These are phyloP conservation scores for Epichloe coenophiala DNA, from an alignment of 2,329 filamentous ascomycete species.

Conservation along the genomic window DNA sequence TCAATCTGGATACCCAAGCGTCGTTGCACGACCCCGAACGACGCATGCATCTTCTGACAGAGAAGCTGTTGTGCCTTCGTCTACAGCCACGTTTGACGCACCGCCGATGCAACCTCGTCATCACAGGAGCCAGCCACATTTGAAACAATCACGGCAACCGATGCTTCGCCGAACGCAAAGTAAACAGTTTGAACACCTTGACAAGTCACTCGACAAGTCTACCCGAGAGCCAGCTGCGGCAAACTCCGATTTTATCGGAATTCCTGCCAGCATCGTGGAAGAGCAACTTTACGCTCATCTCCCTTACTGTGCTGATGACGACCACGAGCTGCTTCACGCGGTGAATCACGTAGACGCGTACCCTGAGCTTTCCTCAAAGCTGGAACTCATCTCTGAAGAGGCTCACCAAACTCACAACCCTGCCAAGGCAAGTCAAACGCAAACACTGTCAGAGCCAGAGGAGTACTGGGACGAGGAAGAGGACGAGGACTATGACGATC, in stretches of 20 bases:
- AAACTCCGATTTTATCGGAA: constrained; percentile 5
- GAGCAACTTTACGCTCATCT: constrained; percentile 10
- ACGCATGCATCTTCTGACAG: constrained; percentile 2
- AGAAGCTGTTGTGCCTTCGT: constrained; percentile 1
- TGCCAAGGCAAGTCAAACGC: constrained; percentile 13
- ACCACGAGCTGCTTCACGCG: constrained; percentile 10
- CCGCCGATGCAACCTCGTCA: constrained; percentile 29
- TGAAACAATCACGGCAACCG: constrained; percentile 28
- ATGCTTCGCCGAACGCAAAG: constrained; percentile 31
- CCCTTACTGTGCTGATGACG: constrained; percentile 14
- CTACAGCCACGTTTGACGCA: constrained; percentile 9
- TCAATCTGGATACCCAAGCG: not conserved
- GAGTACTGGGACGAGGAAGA: constrained; percentile 73
- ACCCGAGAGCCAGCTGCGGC: not conserved
- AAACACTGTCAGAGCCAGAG: constrained; percentile 33
- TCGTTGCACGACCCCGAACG: not conserved
- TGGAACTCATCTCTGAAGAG: constrained; percentile 19
- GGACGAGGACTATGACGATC: constrained; percentile 51
- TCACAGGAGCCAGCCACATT: constrained; percentile 39
- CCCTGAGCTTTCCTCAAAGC: constrained; percentile 13
- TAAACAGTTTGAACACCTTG: constrained; percentile 22
- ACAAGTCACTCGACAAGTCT: constrained; percentile 5
- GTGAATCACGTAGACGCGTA: constrained; percentile 13
- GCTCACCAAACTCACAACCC: constrained; percentile 11
- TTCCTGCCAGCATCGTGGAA: constrained; percentile 5